Evolutionary conservation across 225 moss, liverwort and hornwort species (phyloP).

Genomic region (Asterella californica): DNA sequence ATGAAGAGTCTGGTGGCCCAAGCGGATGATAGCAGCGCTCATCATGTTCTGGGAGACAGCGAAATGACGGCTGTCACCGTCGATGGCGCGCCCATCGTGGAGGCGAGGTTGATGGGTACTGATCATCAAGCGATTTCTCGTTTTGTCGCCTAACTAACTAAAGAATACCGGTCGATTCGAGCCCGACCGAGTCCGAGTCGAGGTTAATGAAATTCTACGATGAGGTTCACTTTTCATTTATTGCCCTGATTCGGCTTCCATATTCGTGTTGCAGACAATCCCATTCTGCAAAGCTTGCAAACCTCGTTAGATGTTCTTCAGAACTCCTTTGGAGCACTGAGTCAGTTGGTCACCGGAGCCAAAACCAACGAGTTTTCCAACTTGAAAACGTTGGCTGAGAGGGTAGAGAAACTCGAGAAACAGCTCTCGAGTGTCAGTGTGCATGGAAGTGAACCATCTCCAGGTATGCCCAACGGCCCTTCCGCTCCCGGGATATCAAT

Average conservation of each 20-base stretch:
- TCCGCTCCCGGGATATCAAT: background rate
- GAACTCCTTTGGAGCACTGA: background rate
- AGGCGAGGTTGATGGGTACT: background rate
- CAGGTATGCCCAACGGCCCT: background rate
- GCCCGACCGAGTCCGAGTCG: no score
- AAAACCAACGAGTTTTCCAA: background rate
- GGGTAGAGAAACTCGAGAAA: conserved; percentile 5
- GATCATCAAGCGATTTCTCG: background rate
- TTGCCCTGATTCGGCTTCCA: background rate
- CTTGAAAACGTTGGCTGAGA: background rate
- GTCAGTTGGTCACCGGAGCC: background rate
- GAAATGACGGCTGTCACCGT: background rate
- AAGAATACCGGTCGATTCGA: background rate
- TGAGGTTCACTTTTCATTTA: background rate
- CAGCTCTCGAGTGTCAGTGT: background rate
- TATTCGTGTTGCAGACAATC: background rate
- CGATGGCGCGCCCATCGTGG: background rate
- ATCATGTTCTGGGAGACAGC: background rate
- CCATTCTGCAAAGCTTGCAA: conserved; percentile 8
- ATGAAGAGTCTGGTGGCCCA: background rate
- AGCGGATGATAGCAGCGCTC: background rate
- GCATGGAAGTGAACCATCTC: background rate
- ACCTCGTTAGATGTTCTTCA: conserved; percentile 1
- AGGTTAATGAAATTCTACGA: no score
- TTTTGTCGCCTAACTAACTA: background rate